phyloP scores from a whole-genome alignment of 1,284 basidiomycete genomes.

The Abortiporus biennis region DNA sequence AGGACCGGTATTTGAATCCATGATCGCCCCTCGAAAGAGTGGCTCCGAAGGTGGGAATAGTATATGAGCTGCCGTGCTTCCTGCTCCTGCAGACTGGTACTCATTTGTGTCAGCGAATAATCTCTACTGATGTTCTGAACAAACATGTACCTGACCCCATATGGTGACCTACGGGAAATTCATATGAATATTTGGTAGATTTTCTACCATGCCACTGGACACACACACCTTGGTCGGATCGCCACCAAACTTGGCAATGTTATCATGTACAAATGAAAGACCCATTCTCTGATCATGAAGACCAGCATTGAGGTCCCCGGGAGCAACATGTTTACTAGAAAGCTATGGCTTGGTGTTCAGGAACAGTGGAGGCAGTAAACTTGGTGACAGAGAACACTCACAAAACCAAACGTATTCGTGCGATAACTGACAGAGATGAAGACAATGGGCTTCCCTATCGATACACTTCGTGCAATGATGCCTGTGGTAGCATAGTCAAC shows the following conservation, averaged over 20 bases:
- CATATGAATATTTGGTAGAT: not conserved
- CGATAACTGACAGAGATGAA: slow-evolving; percentile 55
- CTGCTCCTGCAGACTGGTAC: slow-evolving; percentile 48
- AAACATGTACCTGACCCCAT: slow-evolving; percentile 47
- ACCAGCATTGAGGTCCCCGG: slow-evolving; percentile 48
- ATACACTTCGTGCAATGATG: slow-evolving; percentile 41
- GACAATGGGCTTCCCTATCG: slow-evolving; percentile 42
- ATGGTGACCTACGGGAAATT: slow-evolving; percentile 42
- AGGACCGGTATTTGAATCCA: slow-evolving; percentile 45
- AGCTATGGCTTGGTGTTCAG: slow-evolving; percentile 9
- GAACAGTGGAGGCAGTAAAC: slow-evolving; percentile 6
- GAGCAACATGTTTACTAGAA: slow-evolving; percentile 39
- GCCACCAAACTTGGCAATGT: slow-evolving; percentile 60
- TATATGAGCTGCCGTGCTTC: slow-evolving; percentile 45
- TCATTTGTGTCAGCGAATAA: not conserved
- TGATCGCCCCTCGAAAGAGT: slow-evolving; percentile 49
- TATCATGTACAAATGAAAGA: slow-evolving; percentile 52
- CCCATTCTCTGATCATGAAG: slow-evolving; percentile 51
- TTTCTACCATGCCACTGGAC: not conserved
- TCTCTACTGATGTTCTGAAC: not conserved
- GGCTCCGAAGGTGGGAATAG: slow-evolving; percentile 33
- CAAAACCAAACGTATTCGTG: slow-evolving; percentile 54
- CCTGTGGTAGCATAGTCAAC: slow-evolving; percentile 24
- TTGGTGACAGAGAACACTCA: slow-evolving; percentile 20
- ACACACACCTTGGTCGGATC: slow-evolving; percentile 50